phyloP scores from a whole-genome alignment of 176 grass and related monocot genomes.

The Phyllostachys edulis region DNA sequence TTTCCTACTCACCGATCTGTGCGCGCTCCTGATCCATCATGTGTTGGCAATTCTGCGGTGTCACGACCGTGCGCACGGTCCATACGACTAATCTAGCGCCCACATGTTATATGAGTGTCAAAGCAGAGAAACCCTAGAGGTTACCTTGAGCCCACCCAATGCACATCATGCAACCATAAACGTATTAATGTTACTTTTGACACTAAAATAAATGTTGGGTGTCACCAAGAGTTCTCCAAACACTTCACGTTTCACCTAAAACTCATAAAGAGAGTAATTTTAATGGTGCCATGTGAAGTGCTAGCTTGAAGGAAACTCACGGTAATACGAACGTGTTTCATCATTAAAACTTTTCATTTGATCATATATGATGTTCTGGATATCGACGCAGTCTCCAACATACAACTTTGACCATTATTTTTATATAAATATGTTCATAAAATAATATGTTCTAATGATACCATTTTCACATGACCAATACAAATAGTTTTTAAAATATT shows the following conservation, averaged over 20 bases:
- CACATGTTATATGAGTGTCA: neutral
- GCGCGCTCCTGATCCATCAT: too few species aligned
- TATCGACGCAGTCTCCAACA: too few species aligned
- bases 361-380: neutral
- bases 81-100: neutral
- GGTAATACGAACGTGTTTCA: neutral
- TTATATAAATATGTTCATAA: too few species aligned
- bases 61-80: too few species aligned
- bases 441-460: too few species aligned
- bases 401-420: too few species aligned
- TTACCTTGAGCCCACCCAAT: neutral
- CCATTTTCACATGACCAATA: too few species aligned
- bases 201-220: neutral
- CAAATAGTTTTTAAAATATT: too few species aligned
- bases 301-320: slow-evolving; percentile 42
- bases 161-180: neutral
- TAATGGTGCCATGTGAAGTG: slow-evolving; percentile 21
- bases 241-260: slow-evolving; percentile 36
- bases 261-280: neutral
- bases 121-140: neutral
- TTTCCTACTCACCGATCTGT: too few species aligned
- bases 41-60: too few species aligned
- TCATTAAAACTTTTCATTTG: neutral
- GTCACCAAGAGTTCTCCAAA: slow-evolving; percentile 41
- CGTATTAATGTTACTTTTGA: neutral